Conservation (phyloP, 129 eudicot species). For the Lactuca saligna region DNA sequence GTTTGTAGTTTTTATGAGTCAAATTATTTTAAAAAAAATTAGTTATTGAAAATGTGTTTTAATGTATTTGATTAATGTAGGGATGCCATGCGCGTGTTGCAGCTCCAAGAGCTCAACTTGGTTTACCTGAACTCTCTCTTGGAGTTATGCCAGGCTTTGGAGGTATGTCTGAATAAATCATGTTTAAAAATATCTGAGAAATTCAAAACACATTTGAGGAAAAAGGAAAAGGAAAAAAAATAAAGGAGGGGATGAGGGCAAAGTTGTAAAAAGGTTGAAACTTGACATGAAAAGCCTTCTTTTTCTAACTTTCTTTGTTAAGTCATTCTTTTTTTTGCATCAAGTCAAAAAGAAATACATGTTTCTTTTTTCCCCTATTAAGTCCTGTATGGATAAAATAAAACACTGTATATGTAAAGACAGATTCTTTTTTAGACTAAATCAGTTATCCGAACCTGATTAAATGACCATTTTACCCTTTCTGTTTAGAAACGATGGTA, state of each 20-base stretch:
- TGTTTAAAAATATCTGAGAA: not conserved
- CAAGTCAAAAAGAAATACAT: too few species aligned
- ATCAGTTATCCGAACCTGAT: not conserved
- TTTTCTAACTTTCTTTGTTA: too few species aligned
- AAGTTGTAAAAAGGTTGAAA: too few species aligned
- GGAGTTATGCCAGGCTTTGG: conserved; percentile 96
- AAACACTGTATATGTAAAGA: too few species aligned
- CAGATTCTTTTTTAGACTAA: too few species aligned
- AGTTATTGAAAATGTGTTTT: not conserved
- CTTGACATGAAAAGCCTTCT: too few species aligned
- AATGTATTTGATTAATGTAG: conserved; percentile 34
- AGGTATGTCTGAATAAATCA: conserved; percentile 40
- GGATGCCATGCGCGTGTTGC: conserved; percentile 93
- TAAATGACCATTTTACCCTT: not conserved
- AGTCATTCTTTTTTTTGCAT: too few species aligned
- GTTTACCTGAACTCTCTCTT: conserved; percentile 92
- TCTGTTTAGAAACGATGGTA: too few species aligned
- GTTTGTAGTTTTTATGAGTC: conserved; percentile 42
- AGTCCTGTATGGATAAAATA: too few species aligned
- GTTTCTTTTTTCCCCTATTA: too few species aligned
- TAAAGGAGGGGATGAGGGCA: too few species aligned
- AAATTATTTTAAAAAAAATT: not conserved
- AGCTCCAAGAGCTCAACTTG: conserved; percentile 80
- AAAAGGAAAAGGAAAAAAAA: too few species aligned
- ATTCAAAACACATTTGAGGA: not conserved